Conservation (phyloP, 768 basidiomycete genomes). For the Boletus patriciae region DNA sequence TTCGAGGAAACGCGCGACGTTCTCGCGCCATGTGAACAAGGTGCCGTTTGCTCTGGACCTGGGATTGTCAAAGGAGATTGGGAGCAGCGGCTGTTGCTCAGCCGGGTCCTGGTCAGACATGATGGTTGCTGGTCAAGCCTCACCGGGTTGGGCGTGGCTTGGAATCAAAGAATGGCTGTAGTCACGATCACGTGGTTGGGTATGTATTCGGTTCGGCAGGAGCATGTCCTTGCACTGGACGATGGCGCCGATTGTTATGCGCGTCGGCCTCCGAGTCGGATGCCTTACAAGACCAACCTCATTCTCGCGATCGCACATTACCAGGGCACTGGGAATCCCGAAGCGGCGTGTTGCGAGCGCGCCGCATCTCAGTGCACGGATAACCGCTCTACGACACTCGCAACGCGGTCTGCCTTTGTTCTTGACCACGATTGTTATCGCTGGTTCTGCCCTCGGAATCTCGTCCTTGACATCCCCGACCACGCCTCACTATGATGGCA, state of each 20-base stretch:
- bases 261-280: constrained; percentile 15
- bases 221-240: neutral
- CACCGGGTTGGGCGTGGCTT: constrained; percentile 3
- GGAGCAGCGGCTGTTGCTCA: constrained; percentile 52
- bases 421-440: constrained; percentile 36
- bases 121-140: constrained; percentile 25
- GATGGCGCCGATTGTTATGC: constrained; percentile 17
- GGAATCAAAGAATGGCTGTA: neutral
- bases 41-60: constrained; percentile 6
- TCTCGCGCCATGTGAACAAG: constrained; percentile 29
- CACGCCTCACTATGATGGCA: constrained; percentile 56
- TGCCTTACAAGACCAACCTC: neutral
- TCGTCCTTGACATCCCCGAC: constrained; percentile 34
- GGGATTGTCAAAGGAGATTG: constrained; percentile 22
- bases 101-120: constrained; percentile 40
- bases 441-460: constrained; percentile 47
- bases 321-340: constrained; percentile 1
- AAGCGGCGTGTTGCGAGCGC: constrained; percentile 1
- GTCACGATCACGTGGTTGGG: constrained; percentile 26
- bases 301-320: neutral
- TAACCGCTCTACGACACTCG: constrained; percentile 2
- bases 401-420: constrained; percentile 14
- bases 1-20: constrained; percentile 51
- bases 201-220: neutral
- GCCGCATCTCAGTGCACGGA: neutral